These are phyloP conservation scores for Citrus cavaleriei DNA, from an alignment of 345 rosid species.

Conservation along the genomic window DNA sequence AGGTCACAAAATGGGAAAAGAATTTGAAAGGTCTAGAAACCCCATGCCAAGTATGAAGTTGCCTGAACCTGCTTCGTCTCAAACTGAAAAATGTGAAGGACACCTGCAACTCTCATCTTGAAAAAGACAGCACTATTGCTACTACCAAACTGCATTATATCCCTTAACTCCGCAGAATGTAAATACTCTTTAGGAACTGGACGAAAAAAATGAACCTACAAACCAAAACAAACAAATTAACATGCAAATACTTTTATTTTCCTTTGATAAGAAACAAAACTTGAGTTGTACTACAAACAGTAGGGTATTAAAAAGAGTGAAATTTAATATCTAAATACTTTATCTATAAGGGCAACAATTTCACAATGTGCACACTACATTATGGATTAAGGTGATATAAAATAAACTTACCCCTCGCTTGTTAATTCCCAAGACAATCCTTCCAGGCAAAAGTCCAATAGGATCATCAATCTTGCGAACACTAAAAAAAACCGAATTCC, in stretches of 20 bases:
- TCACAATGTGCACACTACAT: not conserved
- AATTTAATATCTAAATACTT: not conserved
- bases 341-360: not conserved
- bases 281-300: not conserved
- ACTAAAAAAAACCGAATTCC: slow-evolving; percentile 88
- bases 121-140: slow-evolving; percentile 97
- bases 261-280: not conserved
- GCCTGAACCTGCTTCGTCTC: slow-evolving; percentile 89
- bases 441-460: slow-evolving; percentile 91
- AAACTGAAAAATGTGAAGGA: slow-evolving; percentile 94
- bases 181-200: slow-evolving; percentile 96
- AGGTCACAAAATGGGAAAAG: not conserved
- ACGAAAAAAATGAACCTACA: slow-evolving; percentile 91
- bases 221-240: slow-evolving; percentile 13
- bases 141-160: slow-evolving; percentile 99
- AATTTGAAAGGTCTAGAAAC: not conserved
- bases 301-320: too few species aligned
- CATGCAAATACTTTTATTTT: not conserved
- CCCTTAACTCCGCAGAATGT: slow-evolving; percentile 94
- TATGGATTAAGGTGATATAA: not conserved
- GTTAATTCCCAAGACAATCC: slow-evolving; percentile 89
- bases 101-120: slow-evolving; percentile 99
- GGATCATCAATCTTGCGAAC: slow-evolving; percentile 99
- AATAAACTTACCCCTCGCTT: slow-evolving; percentile 71
- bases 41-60: not conserved